phyloP scores from a whole-genome alignment of 176 grass and related monocot species.

The Eragrostis curvula region DNA sequence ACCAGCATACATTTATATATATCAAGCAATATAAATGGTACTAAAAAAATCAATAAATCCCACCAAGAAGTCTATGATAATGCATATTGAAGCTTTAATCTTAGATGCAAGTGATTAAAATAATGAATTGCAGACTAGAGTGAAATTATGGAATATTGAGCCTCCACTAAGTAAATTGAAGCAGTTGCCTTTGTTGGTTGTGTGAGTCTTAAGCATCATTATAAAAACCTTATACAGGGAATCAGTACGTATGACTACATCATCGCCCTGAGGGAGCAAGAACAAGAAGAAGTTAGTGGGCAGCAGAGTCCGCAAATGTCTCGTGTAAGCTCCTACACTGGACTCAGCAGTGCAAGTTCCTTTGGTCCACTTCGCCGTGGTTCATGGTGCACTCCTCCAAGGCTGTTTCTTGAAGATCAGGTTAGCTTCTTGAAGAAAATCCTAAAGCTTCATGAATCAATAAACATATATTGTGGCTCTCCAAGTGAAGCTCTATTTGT shows the following conservation, averaged over 20 bases:
- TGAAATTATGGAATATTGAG: not conserved
- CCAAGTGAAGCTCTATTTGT: too few relatives aligned
- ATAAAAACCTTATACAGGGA: slow-evolving; percentile 60
- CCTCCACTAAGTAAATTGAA: slow-evolving; percentile 9
- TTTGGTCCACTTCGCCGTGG: slow-evolving; percentile 77
- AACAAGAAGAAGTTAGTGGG: slow-evolving; percentile 69
- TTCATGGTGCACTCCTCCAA: slow-evolving; percentile 97
- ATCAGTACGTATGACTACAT: slow-evolving; percentile 99
- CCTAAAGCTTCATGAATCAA: slow-evolving; percentile 19
- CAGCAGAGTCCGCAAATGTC: slow-evolving; percentile 99
- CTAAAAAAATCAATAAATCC: not conserved
- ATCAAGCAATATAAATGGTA: slow-evolving; percentile 14
- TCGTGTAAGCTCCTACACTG: slow-evolving; percentile 89
- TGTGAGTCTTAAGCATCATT: slow-evolving; percentile 10
- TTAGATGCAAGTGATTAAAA: not conserved
- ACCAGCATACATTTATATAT: not conserved
- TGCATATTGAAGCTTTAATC: not conserved
- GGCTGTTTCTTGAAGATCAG: slow-evolving; percentile 97
- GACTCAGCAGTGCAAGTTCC: slow-evolving; percentile 96
- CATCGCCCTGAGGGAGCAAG: slow-evolving; percentile 98
- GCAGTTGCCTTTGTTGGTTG: slow-evolving; percentile 21
- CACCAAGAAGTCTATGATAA: not conserved
- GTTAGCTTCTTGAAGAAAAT: slow-evolving; percentile 42
- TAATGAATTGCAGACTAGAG: not conserved
- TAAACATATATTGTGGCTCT: not conserved